These are phyloP conservation scores for Spongiforma sp. DNA, from an alignment of 1,284 basidiomycete genomes.

Conservation along the genomic window DNA sequence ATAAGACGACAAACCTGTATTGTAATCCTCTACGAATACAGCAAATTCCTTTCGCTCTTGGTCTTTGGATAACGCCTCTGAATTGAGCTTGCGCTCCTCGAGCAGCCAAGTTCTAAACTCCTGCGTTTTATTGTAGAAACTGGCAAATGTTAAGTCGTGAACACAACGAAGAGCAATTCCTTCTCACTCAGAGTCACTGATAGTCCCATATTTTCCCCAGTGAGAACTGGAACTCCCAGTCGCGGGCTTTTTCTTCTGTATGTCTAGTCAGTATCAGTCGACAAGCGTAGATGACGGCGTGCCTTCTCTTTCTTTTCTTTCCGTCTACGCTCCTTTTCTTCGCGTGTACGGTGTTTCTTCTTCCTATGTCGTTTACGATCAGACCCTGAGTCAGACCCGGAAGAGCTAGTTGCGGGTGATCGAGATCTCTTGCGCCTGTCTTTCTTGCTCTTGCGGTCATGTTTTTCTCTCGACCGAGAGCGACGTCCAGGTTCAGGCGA, in stretches of 20 bases:
- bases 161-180: conserved; percentile 1
- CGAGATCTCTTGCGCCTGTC: conserved; percentile 43
- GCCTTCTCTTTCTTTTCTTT: conserved; percentile 69
- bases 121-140: conserved; percentile 77
- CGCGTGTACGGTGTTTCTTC: conserved; percentile 51
- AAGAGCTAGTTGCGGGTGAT: conserved; percentile 42
- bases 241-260: conserved; percentile 61
- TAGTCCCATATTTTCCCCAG: conserved; percentile 90
- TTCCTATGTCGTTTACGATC: conserved; percentile 49
- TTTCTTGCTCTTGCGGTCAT: conserved; percentile 31
- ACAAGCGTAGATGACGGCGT: neutral
- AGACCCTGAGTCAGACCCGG: conserved; percentile 41
- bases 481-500: conserved; percentile 31
- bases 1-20: conserved; percentile 69
- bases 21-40: conserved; percentile 83
- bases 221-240: conserved; percentile 58
- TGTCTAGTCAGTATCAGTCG: conserved; percentile 4
- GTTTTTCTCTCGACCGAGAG: conserved; percentile 34
- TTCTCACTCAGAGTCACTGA: conserved; percentile 80
- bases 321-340: conserved; percentile 63
- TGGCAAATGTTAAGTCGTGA: conserved; percentile 38
- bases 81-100: conserved; percentile 88
- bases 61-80: conserved; percentile 83
- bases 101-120: conserved; percentile 92
- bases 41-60: conserved; percentile 85